These are phyloP conservation scores for Fistulinella prunicolor DNA, from an alignment of 768 basidiomycete species.

Conservation along the genomic window DNA sequence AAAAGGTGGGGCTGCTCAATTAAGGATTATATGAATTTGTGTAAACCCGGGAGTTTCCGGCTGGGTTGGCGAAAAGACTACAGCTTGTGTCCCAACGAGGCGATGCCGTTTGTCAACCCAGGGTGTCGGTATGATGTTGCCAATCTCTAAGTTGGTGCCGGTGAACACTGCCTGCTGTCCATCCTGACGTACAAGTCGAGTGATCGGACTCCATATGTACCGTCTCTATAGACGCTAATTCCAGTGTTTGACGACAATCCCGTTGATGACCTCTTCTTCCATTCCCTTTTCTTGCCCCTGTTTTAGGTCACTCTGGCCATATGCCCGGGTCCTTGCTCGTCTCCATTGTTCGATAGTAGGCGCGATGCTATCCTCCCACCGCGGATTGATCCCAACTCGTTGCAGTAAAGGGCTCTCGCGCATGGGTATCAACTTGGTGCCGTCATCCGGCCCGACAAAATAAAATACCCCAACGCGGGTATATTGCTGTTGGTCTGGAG, in stretches of 20 bases:
- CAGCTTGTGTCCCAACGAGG: too few species aligned
- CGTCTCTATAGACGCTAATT: too few species aligned
- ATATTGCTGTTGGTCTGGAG: slow-evolving; percentile 47
- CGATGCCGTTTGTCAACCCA: too few species aligned
- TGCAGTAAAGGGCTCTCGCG: slow-evolving; percentile 49
- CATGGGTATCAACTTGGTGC: slow-evolving; percentile 44
- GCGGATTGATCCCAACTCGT: slow-evolving; percentile 37
- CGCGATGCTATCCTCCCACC: slow-evolving; percentile 38
- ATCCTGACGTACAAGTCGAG: too few species aligned
- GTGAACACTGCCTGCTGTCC: too few species aligned
- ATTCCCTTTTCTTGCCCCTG: slow-evolving; percentile 40
- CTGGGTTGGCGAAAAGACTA: too few species aligned
- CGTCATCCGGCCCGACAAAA: slow-evolving; percentile 52
- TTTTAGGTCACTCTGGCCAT: slow-evolving; percentile 47
- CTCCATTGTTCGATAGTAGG: slow-evolving; percentile 56
- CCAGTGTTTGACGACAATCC: slow-evolving; percentile 56
- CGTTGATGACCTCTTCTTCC: slow-evolving; percentile 55
- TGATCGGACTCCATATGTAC: too few species aligned
- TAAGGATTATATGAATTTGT: too few species aligned
- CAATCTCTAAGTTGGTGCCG: too few species aligned
- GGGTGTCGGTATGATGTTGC: too few species aligned
- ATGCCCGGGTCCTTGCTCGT: slow-evolving; percentile 47
- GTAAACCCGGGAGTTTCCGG: too few species aligned
- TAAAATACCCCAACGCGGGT: slow-evolving; percentile 59
- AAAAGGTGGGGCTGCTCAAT: too few species aligned